Conservation (phyloP, 331 rosid species). For the Prunus yedoensis region DNA sequence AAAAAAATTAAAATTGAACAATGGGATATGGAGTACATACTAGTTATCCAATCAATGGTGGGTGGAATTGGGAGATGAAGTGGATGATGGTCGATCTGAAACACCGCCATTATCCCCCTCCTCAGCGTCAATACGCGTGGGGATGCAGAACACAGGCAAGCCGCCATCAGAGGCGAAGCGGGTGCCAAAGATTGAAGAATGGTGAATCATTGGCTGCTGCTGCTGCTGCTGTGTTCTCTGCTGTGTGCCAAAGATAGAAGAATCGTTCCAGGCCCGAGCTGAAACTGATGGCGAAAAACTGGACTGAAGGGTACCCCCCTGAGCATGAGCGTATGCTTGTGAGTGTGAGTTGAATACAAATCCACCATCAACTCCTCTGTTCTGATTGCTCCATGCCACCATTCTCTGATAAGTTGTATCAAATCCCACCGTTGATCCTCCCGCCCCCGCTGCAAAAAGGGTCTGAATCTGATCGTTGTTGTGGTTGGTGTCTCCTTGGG, state of each 20-base stretch:
- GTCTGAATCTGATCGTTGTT: conserved; percentile 27
- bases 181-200: conserved; percentile 65
- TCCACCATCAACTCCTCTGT: conserved; percentile 38
- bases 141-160: conserved; percentile 61
- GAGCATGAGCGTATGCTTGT: neutral
- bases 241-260: conserved; percentile 35
- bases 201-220: conserved; percentile 29
- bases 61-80: conserved; percentile 60
- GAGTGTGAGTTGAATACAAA: conserved; percentile 40
- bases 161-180: conserved; percentile 53
- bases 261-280: conserved; percentile 59
- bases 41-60: conserved; percentile 42
- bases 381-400: conserved; percentile 53
- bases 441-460: conserved; percentile 43
- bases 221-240: conserved; percentile 42
- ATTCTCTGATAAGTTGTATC: conserved; percentile 57
- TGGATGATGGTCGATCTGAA: conserved; percentile 52
- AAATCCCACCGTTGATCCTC: conserved; percentile 37
- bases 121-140: conserved; percentile 55
- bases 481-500: conserved; percentile 34
- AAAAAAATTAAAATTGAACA: too few species aligned
- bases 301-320: conserved; percentile 99
- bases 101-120: conserved; percentile 45
- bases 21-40: too few species aligned
- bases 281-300: conserved; percentile 59